phyloP scores from a whole-genome alignment of 2,329 filamentous ascomycete species.

The Aspergillus hortae region DNA sequence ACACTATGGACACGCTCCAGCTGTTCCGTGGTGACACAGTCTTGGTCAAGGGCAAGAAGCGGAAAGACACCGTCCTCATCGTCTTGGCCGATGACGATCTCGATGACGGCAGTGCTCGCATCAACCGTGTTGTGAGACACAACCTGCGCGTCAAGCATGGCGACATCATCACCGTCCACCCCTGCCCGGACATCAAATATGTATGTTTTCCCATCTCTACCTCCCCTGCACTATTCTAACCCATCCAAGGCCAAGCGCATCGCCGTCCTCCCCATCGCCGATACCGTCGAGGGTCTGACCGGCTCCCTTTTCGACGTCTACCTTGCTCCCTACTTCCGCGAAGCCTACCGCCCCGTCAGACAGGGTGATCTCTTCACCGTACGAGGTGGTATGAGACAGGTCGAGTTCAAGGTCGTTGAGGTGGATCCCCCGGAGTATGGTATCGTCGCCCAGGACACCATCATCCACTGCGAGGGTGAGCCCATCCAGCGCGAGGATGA shows the following conservation, averaged over 20 bases:
- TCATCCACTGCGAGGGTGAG: constrained; percentile 98
- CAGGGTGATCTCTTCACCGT: constrained; percentile 98
- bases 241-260: constrained; percentile 84
- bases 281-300: constrained; percentile 95
- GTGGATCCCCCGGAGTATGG: constrained; percentile 98
- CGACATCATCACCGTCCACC: constrained; percentile 94
- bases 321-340: constrained; percentile 98
- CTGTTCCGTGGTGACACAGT: constrained; percentile 99
- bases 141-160: constrained; percentile 98
- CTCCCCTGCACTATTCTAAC: constrained; percentile 18
- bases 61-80: constrained; percentile 97
- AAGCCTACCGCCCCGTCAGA: constrained; percentile 94
- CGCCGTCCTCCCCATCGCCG: constrained; percentile 94
- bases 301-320: constrained; percentile 98
- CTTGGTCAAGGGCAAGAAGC: constrained; percentile 98
- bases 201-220: constrained; percentile 53
- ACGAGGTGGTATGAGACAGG: constrained; percentile 96
- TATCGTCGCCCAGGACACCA: constrained; percentile 96
- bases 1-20: constrained; percentile 97
- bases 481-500: constrained; percentile 97
- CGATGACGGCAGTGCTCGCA: constrained; percentile 92
- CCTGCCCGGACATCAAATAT: constrained; percentile 99
- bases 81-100: constrained; percentile 96
- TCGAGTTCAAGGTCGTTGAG: constrained; percentile 99
- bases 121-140: constrained; percentile 98